A percentile compares a stretch with the other conserved stretches of the same genome.
Conservation (phyloP, 805 yeast genomes). For the Ogataea degrootiae region DNA sequence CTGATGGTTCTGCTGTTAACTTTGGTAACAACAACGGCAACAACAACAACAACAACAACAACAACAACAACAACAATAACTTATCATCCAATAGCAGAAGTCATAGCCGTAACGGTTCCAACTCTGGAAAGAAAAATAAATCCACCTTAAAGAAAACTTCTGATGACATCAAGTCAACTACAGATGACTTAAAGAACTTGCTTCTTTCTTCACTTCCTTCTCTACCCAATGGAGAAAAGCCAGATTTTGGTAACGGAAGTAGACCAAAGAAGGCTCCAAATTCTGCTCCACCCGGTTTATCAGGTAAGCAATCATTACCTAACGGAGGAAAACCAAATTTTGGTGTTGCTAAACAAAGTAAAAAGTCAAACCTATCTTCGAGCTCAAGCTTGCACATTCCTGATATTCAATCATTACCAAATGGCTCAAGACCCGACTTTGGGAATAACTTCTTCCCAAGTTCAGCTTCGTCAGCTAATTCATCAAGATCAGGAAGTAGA, state of each 20-base stretch:
- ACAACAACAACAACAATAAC: constrained; percentile 9
- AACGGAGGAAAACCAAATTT: constrained; percentile 3
- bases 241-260: constrained; percentile 14
- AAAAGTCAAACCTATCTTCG: constrained; percentile 2
- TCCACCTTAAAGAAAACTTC: constrained; percentile 14
- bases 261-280: background rate
- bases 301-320: constrained; percentile 1
- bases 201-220: constrained; percentile 15
- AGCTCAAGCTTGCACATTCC: constrained; percentile 4
- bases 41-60: constrained; percentile 6
- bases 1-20: constrained; percentile 24
- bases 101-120: constrained; percentile 10
- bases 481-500: constrained; percentile 11
- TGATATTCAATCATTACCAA: constrained; percentile 10
- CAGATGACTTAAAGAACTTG: constrained; percentile 18
- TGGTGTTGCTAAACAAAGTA: constrained; percentile 5
- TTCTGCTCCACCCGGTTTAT: constrained; percentile 2
- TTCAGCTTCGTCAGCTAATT: constrained; percentile 6
- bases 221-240: constrained; percentile 19
- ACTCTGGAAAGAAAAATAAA: constrained; percentile 13
- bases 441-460: constrained; percentile 5
- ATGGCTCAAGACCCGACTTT: constrained; percentile 16
- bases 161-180: constrained; percentile 17
- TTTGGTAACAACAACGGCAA: constrained; percentile 15
- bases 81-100: constrained; percentile 11